Conservation (phyloP, 495 filamentous ascomycete species). For the Aspergillus conjunctus region DNA sequence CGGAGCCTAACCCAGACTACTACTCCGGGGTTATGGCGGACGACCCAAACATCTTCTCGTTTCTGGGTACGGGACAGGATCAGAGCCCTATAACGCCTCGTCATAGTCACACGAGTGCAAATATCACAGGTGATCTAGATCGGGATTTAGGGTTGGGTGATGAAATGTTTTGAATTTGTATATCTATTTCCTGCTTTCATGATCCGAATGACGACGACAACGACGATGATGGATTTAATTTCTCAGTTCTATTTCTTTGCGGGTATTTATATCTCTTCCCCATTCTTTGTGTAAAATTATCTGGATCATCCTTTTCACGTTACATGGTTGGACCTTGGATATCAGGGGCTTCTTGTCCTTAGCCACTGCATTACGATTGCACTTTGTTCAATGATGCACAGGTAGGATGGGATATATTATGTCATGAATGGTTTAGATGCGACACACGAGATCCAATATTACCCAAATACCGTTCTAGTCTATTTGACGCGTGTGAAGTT, state of each 20-base stretch:
- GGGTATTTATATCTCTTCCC: no score
- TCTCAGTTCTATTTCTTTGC: no score
- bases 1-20: constrained; percentile 21
- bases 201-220: no score
- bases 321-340: no score
- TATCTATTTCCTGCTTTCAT: no score
- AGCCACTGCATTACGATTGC: no score
- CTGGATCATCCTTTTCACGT: no score
- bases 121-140: constrained; percentile 50
- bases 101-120: constrained; percentile 18
- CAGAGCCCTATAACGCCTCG: background rate
- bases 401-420: background rate
- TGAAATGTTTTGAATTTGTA: constrained; percentile 37
- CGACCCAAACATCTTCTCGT: constrained; percentile 31
- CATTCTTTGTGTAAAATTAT: no score
- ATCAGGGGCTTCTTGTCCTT: no score
- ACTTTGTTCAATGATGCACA: no score
- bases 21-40: constrained; percentile 11
- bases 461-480: background rate
- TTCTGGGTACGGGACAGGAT: constrained; percentile 14
- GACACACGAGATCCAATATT: background rate
- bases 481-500: background rate
- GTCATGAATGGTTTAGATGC: background rate
- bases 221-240: no score
- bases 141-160: constrained; percentile 43